Evolutionary conservation across 495 filamentous ascomycete genomes (phyloP), one percentile per base, ranked within the genome.

Genomic region (Neurospora terricola): DNA sequence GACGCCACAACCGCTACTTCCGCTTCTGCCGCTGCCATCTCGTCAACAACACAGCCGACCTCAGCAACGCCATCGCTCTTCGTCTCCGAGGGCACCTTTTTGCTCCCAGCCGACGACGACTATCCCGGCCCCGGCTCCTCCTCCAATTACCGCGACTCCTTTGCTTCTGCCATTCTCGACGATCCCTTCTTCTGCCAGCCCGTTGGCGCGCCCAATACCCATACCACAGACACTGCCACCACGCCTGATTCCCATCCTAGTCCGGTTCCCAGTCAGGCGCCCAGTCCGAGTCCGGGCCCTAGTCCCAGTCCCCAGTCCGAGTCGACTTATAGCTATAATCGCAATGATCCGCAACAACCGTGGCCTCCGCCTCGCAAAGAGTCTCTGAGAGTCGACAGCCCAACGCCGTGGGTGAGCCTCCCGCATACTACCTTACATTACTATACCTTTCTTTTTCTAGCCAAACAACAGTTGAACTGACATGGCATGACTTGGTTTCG

Each of bases 171-270:
- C 40, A 83, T 84, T 66, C 78, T 81, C 74, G 82, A 86, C 78
- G 84, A 85, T 69, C 82, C 84, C 14, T 86, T 86, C 75, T 83
- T 85, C 77, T 82, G 80, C 71, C 78, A 83, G 38, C 73, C 72
- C 12, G 71, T 73, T 27, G 69, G 76, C 75, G 69, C 42, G 69
- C 43, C 45, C 54, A 66, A 66, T 34, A 59, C 70, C 70, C 74
- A 36, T 48, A 27, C 71, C 68, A 40, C 69, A 21, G 18, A 38
- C 70, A 36, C 42, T 69, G 72, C 69, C 48, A 70, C 69, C n/a
- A 23, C 72, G 62, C 62, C 66, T 43, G 68, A 62, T 71, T 69
- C 71, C 70, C 70, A 70, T 75, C 66, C 43, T 38, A 66, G 54
- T 16, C 27, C 30, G 54, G 14, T 6, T 34, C 18, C 38, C 37